phyloP scores from a whole-genome alignment of 345 rosid species.

The Capsella bursapastoris region DNA sequence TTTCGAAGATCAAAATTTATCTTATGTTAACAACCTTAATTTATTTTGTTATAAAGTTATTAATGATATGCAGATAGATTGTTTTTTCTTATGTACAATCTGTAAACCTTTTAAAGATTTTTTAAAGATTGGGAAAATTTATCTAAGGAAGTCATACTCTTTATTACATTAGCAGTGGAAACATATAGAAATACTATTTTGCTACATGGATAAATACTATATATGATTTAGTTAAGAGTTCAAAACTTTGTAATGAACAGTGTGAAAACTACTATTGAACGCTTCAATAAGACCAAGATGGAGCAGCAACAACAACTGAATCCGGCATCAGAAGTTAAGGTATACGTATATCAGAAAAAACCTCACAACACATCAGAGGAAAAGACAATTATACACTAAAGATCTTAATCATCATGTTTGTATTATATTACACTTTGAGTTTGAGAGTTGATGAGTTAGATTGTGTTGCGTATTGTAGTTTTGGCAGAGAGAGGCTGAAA shows the following conservation, averaged over 20 bases:
- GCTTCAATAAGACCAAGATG: conserved; percentile 61
- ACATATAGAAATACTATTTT: not conserved
- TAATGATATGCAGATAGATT: not conserved
- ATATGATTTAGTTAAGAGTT: not conserved
- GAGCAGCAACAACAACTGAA: conserved; percentile 55
- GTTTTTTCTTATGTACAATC: not conserved
- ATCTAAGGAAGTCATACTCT: not conserved
- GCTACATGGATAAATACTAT: not conserved
- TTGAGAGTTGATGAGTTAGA: conserved; percentile 11
- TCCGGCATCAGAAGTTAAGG: conserved; percentile 72
- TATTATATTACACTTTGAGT: conserved; percentile 10
- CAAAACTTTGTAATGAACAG: conserved; percentile 47
- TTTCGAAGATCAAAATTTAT: not conserved
- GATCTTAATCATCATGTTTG: conserved; percentile 14
- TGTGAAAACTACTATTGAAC: conserved; percentile 64
- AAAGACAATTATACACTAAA: conserved; percentile 1
- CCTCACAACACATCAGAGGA: not conserved
- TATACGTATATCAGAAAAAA: conserved; percentile 34
- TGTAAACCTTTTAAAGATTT: not conserved
- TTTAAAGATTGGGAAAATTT: not conserved
- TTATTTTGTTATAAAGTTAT: too few species aligned
- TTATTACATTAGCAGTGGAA: not conserved
- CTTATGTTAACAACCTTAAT: too few species aligned
- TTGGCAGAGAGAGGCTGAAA: conserved; percentile 69
- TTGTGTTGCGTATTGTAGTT: conserved; percentile 46